Base-by-base conservation (phyloP, 306 rosid species). In the Potentilla sterilis region DNA sequence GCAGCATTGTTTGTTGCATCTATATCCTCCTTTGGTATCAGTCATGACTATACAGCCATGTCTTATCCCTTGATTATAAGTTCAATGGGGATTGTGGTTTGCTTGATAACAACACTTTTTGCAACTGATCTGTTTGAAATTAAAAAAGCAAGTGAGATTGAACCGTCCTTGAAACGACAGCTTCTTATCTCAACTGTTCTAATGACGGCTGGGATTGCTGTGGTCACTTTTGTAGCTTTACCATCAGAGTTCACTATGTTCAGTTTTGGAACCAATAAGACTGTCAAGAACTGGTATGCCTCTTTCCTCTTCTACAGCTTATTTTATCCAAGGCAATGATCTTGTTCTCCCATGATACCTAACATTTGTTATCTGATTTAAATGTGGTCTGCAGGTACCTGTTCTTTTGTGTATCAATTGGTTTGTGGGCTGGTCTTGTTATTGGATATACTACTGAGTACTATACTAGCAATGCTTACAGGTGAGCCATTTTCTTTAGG, bases 1-100 rank as follows among this genome's bases (percentile, higher is more conserved):
- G 96, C 96, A 38, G 91, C 89, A 46, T 85, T 90, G 37, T 90
- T 88, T 83, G 91, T 90, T 37, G 96, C 96, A 52, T 90, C 96
- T 44, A 86, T 86, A 67, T 90, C 96, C 21, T 88, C 91, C 24
- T 90, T 90, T 37, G 96, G 96, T 61, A 44, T 49, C 59, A 54
- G 44, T 64, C 91, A 86, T 78, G 87, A 90, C 85, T 86, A 81
- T 72, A 7, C 84, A n/a, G 89, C 96, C 79, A 90, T 85, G 92
- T 88, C 90, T n/a, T 90, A 79, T 75, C 96, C 96, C 65, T 85
- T 90, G 49, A 85, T 90, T 74, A 69, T 88, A 83, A 90, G 92
- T 82, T 86, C 92, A 40, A 88, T 88, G 86, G 90, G 96, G 44
- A 84, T 88, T 66, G 79, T 90, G 64, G 87, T 90, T 76, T 90